Base-by-base conservation (phyloP, 306 rosid genomes). In the Lathyrus oleraceus region DNA sequence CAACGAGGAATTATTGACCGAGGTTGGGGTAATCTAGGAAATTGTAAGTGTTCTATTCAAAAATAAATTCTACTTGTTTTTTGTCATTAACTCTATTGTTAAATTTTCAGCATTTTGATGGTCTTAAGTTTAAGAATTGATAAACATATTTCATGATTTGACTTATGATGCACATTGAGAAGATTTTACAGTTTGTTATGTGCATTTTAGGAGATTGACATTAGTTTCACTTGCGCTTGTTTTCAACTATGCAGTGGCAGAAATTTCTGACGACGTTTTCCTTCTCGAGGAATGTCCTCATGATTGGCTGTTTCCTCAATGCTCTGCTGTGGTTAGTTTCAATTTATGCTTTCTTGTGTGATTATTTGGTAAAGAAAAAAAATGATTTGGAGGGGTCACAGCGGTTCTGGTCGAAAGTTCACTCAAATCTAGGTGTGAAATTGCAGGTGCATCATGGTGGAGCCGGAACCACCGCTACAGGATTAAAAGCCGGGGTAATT, bases 361-460 rank as follows among this genome's bases (percentile, higher is more conserved):
- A 40, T 65, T 54, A 38, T 65, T 64, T 39, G 45, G 69, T 36
- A 57, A 40, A 35, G 56, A 35, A 47, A 21, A 35, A 49, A 77
- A 75, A 47, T 19, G 16, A 32, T 57, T 17, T 40, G 43, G 39
- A 1, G 35, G 35, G 25, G 60, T 17, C 54, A 14, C 45, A 3
- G 32, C 5, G 70, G 28, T 51, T 7, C 9, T 1, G n/a, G 27
- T 15, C 1, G 35, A 53, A 53, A 76, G 28, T 60, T 39, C 48
- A 12, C 59, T 52, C 45, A 47, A 25, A 28, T 32, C 2, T 1
- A 10, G 68, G 45, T 27, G 19, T 56, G 23, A 28, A 66, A 42
- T 62, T 85, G 89, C 89, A 90, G 98, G 96, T 94, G 70, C 99
- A 94, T 84, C 99, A 94, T 40, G 99, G 99, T 27, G 99, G 99